Conservation (phyloP, 345 rosid species). For the Heritiera littoralis region DNA sequence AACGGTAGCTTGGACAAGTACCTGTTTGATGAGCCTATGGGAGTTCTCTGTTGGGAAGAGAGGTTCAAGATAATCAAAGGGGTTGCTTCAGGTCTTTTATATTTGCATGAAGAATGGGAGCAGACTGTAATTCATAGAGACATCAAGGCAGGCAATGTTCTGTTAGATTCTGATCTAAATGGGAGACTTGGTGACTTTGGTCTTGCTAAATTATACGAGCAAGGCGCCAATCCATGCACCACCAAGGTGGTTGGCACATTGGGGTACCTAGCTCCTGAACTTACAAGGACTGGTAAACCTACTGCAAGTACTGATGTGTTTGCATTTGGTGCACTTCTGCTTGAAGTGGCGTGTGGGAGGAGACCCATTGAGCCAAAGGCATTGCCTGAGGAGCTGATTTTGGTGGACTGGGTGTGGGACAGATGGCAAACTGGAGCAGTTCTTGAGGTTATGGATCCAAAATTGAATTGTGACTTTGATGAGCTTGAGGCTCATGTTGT, state of each 20-base stretch:
- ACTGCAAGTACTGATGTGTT: conserved; percentile 78
- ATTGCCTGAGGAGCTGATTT: conserved; percentile 76
- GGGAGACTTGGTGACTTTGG: conserved; percentile 92
- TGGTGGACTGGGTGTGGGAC: conserved; percentile 95
- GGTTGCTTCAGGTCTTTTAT: conserved; percentile 80
- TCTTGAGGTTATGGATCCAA: conserved; percentile 67
- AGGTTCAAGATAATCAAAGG: conserved; percentile 77
- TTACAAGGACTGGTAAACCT: conserved; percentile 77
- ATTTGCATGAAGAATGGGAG: conserved; percentile 95
- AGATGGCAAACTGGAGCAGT: conserved; percentile 64
- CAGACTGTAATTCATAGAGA: conserved; percentile 91
- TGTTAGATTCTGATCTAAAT: conserved; percentile 70
- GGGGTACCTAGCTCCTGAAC: conserved; percentile 95
- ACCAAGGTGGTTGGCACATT: conserved; percentile 93
- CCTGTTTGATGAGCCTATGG: conserved; percentile 59
- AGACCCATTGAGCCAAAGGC: conserved; percentile 82
- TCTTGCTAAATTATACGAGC: conserved; percentile 83
- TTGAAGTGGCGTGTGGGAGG: conserved; percentile 87
- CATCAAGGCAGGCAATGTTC: conserved; percentile 81
- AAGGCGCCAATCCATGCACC: conserved; percentile 62
- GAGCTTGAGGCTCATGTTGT: conserved; percentile 59
- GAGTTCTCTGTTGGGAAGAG: conserved; percentile 69
- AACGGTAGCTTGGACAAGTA: conserved; percentile 90
- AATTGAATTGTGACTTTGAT: conserved; percentile 58
- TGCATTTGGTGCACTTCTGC: conserved; percentile 82